A percentile compares a stretch with the other conserved stretches of the same genome.
phyloP scores from a whole-genome alignment of 2,329 filamentous ascomycete genomes.

The Drechslerella coelobrocha region DNA sequence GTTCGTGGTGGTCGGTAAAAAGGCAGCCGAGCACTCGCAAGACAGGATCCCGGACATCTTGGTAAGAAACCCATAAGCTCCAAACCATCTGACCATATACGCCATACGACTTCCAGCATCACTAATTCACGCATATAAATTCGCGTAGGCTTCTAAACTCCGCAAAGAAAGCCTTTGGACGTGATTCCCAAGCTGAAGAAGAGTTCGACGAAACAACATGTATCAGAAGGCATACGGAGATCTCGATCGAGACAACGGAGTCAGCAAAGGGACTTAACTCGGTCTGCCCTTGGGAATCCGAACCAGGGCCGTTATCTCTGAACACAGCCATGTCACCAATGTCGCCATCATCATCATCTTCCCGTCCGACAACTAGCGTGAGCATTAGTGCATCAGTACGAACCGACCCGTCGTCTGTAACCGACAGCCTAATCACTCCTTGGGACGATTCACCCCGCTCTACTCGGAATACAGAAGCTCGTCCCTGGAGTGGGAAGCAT shows the following conservation, averaged over 20 bases:
- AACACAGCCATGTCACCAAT: not conserved
- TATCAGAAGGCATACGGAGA: not conserved
- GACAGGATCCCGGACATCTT: slow-evolving; percentile 35
- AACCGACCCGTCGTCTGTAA: not conserved
- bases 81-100: too few species aligned
- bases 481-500: not conserved
- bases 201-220: not conserved
- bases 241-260: not conserved
- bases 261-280: slow-evolving; percentile 9
- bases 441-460: not conserved
- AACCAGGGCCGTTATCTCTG: not conserved
- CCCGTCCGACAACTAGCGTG: not conserved
- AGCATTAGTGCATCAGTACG: not conserved
- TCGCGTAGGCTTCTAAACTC: slow-evolving; percentile 14
- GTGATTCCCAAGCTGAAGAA: slow-evolving; percentile 15
- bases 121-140: too few species aligned
- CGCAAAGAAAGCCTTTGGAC: slow-evolving; percentile 36
- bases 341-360: not conserved
- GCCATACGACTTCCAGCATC: too few species aligned
- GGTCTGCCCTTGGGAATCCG: slow-evolving; percentile 16
- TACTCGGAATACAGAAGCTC: not conserved
- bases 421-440: not conserved
- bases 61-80: slow-evolving; percentile 31
- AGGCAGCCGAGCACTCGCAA: slow-evolving; percentile 27
- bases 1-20: slow-evolving; percentile 39